These are phyloP conservation scores for Russula olivacea DNA, from an alignment of 768 basidiomycete genomes.

Conservation along the genomic window DNA sequence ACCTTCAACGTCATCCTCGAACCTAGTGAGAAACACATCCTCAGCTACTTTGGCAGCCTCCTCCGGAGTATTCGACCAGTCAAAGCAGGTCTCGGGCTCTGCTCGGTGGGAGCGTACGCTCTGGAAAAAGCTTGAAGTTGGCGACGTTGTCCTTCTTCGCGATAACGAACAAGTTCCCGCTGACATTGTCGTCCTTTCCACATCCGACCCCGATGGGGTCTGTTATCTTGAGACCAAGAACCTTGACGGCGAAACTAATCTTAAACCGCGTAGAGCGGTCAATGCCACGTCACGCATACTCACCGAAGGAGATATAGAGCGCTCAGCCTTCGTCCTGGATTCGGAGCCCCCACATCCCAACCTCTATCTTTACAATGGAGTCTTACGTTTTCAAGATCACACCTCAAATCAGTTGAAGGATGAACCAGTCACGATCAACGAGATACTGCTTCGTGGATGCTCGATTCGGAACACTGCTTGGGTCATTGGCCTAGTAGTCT, in stretches of 20 bases:
- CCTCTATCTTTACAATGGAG: constrained; percentile 84
- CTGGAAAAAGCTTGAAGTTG: constrained; percentile 98
- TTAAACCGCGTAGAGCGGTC: constrained; percentile 78
- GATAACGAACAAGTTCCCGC: constrained; percentile 97
- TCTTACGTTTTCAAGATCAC: constrained; percentile 66
- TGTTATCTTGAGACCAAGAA: constrained; percentile 99
- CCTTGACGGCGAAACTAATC: constrained; percentile 93
- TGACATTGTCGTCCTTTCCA: constrained; percentile 88
- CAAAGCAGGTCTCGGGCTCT: constrained; percentile 56
- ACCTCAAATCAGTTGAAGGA: constrained; percentile 46
- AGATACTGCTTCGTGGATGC: constrained; percentile 87
- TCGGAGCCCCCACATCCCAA: constrained; percentile 93
- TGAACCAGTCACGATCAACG: constrained; percentile 82
- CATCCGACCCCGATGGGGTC: constrained; percentile 84
- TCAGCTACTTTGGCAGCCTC: constrained; percentile 13
- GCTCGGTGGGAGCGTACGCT: constrained; percentile 91
- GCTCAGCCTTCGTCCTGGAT: constrained; percentile 81
- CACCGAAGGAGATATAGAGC: constrained; percentile 88
- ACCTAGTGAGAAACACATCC: constrained; percentile 1
- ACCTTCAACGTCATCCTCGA: constrained; percentile 16
- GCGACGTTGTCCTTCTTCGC: constrained; percentile 85
- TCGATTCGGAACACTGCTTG: constrained; percentile 84
- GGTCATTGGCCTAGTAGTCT: constrained; percentile 91
- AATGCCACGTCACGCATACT: constrained; percentile 67
- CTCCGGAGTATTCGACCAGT: constrained; percentile 78